These are phyloP conservation scores for Rosa multiflora DNA, from an alignment of 306 rosid species.

Conservation along the genomic window DNA sequence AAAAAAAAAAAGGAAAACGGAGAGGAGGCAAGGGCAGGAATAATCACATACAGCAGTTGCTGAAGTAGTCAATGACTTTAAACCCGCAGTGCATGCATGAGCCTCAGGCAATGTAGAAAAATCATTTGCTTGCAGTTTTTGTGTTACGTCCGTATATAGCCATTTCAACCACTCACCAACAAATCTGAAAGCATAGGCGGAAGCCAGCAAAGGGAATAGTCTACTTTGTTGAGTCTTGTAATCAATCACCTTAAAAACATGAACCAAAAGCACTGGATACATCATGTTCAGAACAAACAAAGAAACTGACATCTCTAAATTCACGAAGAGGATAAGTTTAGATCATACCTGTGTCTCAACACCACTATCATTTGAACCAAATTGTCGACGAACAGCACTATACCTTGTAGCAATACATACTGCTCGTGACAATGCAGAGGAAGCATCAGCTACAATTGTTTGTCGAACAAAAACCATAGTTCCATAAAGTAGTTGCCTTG, in stretches of 20 bases:
- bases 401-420: constrained; percentile 98
- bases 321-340: not conserved
- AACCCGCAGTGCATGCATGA: constrained; percentile 98
- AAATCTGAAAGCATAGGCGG: constrained; percentile 97
- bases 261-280: not conserved
- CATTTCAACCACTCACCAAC: constrained; percentile 90
- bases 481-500: constrained; percentile 86
- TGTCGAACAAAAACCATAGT: constrained; percentile 93
- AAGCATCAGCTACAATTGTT: constrained; percentile 83
- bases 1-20: not conserved
- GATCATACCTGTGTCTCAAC: constrained; percentile 75
- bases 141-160: constrained; percentile 85
- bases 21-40: not conserved
- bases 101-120: constrained; percentile 94
- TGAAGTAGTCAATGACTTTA: constrained; percentile 90
- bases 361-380: constrained; percentile 72
- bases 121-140: constrained; percentile 73
- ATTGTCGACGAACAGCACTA: constrained; percentile 95
- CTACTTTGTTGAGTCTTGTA: constrained; percentile 96
- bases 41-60: constrained; percentile 78
- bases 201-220: constrained; percentile 96
- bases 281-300: not conserved
- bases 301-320: not conserved
- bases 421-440: constrained; percentile 84
- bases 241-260: constrained; percentile 74